Conservation (phyloP, 1,139 yeast species). For the Kodamaea fungicola region DNA sequence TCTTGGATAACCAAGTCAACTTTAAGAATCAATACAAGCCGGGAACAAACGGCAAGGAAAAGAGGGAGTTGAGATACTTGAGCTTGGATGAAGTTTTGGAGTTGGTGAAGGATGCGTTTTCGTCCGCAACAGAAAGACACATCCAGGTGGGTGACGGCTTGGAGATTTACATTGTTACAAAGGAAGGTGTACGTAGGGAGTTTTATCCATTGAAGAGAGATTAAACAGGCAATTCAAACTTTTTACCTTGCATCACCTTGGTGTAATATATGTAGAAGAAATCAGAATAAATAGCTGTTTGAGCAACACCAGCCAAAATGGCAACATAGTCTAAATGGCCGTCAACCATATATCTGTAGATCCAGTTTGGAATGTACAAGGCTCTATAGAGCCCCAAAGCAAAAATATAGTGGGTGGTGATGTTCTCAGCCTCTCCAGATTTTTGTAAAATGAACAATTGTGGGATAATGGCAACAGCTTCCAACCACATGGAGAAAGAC, state of each 20-base stretch:
- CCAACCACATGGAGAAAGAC: conserved; percentile 84
- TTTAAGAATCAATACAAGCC: conserved; percentile 90
- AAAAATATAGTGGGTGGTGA: conserved; percentile 89
- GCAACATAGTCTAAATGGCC: conserved; percentile 69
- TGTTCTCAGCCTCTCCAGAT: conserved; percentile 82
- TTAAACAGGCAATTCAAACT: conserved; percentile 79
- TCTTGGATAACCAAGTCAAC: conserved; percentile 94
- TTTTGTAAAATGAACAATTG: conserved; percentile 88
- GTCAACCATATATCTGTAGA: conserved; percentile 75
- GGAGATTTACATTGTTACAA: conserved; percentile 85
- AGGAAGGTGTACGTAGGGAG: conserved; percentile 86
- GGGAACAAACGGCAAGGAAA: conserved; percentile 62
- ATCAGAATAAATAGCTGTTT: conserved; percentile 86
- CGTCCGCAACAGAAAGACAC: conserved; percentile 97
- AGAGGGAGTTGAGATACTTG: conserved; percentile 60
- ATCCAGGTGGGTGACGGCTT: conserved; percentile 97
- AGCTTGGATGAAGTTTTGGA: conserved; percentile 79
- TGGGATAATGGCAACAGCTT: conserved; percentile 87
- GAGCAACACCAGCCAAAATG: conserved; percentile 75
- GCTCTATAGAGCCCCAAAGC: conserved; percentile 90
- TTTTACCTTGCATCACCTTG: conserved; percentile 75
- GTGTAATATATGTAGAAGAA: conserved; percentile 88
- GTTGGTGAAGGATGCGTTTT: conserved; percentile 88
- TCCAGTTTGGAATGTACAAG: conserved; percentile 90
- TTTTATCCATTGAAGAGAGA: conserved; percentile 87